phyloP scores from a whole-genome alignment of 2,329 filamentous ascomycete genomes.

The Chaetomium sp. region DNA sequence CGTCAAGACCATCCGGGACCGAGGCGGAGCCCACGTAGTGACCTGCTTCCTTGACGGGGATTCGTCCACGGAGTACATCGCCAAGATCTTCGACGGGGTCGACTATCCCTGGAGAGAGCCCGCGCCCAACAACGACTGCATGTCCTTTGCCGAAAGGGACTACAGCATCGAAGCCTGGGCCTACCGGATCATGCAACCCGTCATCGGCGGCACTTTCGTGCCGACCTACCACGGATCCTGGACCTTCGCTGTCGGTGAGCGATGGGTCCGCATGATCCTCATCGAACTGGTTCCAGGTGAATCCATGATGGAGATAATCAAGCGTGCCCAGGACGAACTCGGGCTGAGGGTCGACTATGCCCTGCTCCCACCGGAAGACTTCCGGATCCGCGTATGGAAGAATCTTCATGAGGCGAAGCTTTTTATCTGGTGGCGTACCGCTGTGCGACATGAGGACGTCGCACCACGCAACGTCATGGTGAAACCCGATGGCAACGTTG shows the following conservation, averaged over 20 bases:
- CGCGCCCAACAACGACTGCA: constrained; percentile 1
- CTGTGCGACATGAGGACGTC: not conserved
- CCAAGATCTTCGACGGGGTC: constrained; percentile 24
- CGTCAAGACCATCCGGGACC: not conserved
- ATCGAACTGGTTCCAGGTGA: constrained; percentile 6
- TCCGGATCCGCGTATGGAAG: not conserved
- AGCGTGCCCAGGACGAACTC: not conserved
- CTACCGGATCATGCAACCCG: constrained; percentile 7
- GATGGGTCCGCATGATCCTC: constrained; percentile 12
- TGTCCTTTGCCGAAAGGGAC: constrained; percentile 13
- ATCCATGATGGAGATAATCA: constrained; percentile 2
- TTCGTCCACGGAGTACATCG: constrained; percentile 8
- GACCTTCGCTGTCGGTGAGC: not conserved
- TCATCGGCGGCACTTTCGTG: constrained; percentile 1
- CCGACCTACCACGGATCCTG: constrained; percentile 5
- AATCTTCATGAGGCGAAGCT: not conserved
- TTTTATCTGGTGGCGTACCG: not conserved
- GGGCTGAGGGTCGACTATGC: not conserved
- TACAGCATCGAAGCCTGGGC: constrained; percentile 17
- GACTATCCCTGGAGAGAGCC: constrained; percentile 7
- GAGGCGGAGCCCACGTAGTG: constrained; percentile 3
- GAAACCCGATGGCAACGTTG: constrained; percentile 8
- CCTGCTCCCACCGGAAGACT: constrained; percentile 2
- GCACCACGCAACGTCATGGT: constrained; percentile 7
- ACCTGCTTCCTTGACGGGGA: constrained; percentile 19